Conservation (phyloP, 2,329 filamentous ascomycete species). For the Diaporthe sp. region DNA sequence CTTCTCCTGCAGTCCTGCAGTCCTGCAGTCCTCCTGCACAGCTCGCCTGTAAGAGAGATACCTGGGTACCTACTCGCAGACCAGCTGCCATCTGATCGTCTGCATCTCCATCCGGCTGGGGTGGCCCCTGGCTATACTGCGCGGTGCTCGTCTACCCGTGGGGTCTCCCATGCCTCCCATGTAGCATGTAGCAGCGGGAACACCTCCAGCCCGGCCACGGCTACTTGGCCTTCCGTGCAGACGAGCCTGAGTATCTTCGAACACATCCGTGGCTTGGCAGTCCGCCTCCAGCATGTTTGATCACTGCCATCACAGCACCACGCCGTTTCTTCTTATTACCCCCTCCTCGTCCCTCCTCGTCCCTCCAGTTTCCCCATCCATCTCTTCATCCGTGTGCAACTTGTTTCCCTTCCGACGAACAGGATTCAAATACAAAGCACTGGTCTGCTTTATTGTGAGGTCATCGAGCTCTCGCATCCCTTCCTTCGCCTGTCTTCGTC, state of each 20-base stretch:
- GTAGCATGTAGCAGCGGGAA: constrained; percentile 29
- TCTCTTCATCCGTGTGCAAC: constrained; percentile 40
- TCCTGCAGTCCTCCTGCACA: not conserved
- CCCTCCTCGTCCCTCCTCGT: constrained; percentile 31
- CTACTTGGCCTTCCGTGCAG: constrained; percentile 35
- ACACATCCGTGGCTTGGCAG: constrained; percentile 36
- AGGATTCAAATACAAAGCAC: constrained; percentile 56
- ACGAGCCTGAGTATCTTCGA: constrained; percentile 21
- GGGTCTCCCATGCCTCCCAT: constrained; percentile 17
- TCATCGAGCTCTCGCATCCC: constrained; percentile 51
- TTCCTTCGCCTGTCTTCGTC: constrained; percentile 40
- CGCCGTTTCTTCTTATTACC: constrained; percentile 40
- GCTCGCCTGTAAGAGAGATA: not conserved
- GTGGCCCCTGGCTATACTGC: constrained; percentile 1
- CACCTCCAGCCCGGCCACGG: constrained; percentile 33
- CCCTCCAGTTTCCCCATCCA: constrained; percentile 31
- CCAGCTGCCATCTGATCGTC: constrained; percentile 34
- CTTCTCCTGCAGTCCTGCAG: not conserved
- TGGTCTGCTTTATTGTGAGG: constrained; percentile 62
- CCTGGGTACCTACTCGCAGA: not conserved
- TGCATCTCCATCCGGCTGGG: constrained; percentile 19
- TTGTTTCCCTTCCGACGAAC: constrained; percentile 46
- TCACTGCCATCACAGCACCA: constrained; percentile 31
- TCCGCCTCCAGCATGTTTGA: constrained; percentile 30
- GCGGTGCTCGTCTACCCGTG: constrained; percentile 14